Conservation (phyloP, 2,329 filamentous ascomycete genomes). For the Setomelanomma holmii region DNA sequence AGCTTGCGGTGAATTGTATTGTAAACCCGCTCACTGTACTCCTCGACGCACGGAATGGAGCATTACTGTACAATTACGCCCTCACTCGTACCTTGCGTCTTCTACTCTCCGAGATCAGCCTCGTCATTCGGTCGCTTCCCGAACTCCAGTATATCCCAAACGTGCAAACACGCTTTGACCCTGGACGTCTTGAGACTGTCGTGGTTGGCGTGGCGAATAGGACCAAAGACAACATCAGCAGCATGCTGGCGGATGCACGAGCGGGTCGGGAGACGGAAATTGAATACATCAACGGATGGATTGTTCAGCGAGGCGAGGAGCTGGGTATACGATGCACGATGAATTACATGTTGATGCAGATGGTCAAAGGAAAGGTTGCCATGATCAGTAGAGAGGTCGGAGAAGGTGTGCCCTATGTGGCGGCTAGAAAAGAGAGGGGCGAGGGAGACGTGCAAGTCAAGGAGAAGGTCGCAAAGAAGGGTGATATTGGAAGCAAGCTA, state of each 20-base stretch:
- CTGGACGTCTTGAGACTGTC: slow-evolving; percentile 68
- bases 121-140: slow-evolving; percentile 75
- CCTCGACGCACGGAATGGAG: slow-evolving; percentile 76
- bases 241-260: slow-evolving; percentile 72
- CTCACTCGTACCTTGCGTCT: slow-evolving; percentile 71
- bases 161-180: slow-evolving; percentile 64
- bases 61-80: slow-evolving; percentile 71
- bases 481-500: not conserved
- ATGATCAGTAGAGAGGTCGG: slow-evolving; percentile 52
- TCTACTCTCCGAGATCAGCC: slow-evolving; percentile 75
- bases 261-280: slow-evolving; percentile 73
- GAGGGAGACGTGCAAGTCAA: slow-evolving; percentile 11
- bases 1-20: slow-evolving; percentile 75
- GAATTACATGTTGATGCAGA: slow-evolving; percentile 74
- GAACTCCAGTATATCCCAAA: slow-evolving; percentile 72
- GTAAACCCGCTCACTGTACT: slow-evolving; percentile 84
- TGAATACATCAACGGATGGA: slow-evolving; percentile 87
- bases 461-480: slow-evolving; percentile 5
- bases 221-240: slow-evolving; percentile 66
- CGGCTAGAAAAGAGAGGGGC: slow-evolving; percentile 6
- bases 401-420: slow-evolving; percentile 50
- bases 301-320: slow-evolving; percentile 74
- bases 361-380: slow-evolving; percentile 74
- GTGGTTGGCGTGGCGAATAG: slow-evolving; percentile 61
- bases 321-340: slow-evolving; percentile 74